A percentile compares a stretch with the other conserved stretches of the same genome.
These are phyloP conservation scores for Neurospora crassa DNA, from an alignment of 2,329 filamentous ascomycete genomes.

Conservation along the genomic window DNA sequence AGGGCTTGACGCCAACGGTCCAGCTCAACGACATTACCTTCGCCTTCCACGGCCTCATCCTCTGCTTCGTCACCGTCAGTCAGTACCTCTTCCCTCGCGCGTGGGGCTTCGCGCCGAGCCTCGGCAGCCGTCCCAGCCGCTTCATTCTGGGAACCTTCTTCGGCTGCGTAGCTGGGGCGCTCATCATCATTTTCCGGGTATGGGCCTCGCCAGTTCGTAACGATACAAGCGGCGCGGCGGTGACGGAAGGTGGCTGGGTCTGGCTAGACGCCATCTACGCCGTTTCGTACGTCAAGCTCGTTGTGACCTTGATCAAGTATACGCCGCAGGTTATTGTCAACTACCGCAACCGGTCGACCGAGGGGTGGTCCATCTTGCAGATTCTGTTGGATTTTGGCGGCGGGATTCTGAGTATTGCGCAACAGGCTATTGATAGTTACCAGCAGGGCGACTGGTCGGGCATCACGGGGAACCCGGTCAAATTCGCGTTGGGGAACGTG, in stretches of 20 bases:
- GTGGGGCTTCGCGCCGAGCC: constrained; percentile 65
- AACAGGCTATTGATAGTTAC: constrained; percentile 77
- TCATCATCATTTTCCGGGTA: constrained; percentile 38
- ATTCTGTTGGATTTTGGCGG: constrained; percentile 79
- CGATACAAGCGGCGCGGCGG: constrained; percentile 27
- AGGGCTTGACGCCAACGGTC: constrained; percentile 70
- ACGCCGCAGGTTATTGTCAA: constrained; percentile 79
- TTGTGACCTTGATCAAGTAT: constrained; percentile 87
- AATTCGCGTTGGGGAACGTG: constrained; percentile 77
- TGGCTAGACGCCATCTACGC: constrained; percentile 57
- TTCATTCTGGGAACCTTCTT: constrained; percentile 60
- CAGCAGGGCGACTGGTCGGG: constrained; percentile 83
- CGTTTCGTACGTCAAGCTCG: constrained; percentile 79
- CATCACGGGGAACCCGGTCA: constrained; percentile 83
- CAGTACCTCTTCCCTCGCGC: constrained; percentile 62
- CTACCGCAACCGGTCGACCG: constrained; percentile 73
- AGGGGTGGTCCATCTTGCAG: constrained; percentile 78
- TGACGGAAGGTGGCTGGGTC: constrained; percentile 36
- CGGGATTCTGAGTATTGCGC: constrained; percentile 69
- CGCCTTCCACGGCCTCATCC: constrained; percentile 66
- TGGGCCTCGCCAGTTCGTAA: constrained; percentile 26
- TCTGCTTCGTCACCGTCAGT: constrained; percentile 64
- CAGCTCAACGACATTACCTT: constrained; percentile 86
- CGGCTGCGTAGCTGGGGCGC: constrained; percentile 55
- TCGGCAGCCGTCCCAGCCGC: constrained; percentile 44